Conservation (phyloP, 352 stramenopile species). For the Globisporangium emineosum region DNA sequence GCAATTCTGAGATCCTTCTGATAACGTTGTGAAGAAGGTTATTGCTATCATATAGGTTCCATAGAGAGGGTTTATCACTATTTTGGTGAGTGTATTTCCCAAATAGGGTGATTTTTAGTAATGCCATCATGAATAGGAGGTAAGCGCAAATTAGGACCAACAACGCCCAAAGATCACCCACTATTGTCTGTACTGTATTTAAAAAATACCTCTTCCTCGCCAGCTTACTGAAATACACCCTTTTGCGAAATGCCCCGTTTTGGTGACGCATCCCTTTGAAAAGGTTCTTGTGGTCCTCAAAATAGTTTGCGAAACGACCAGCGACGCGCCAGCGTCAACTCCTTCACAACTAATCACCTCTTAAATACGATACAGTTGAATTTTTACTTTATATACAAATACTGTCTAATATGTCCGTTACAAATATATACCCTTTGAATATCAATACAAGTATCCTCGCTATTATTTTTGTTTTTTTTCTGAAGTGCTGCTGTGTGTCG, state of each 20-base stretch:
- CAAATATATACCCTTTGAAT: not conserved
- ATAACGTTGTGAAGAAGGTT: not conserved
- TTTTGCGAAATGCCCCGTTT: too few species aligned
- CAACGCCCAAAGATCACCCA: too few species aligned
- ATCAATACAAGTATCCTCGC: not conserved
- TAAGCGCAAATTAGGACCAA: too few species aligned
- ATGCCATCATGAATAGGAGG: too few species aligned
- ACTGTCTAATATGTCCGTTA: too few species aligned
- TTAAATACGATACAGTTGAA: not conserved
- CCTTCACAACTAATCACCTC: not conserved
- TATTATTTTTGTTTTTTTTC: not conserved
- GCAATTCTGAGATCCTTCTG: not conserved
- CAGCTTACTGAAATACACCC: too few species aligned
- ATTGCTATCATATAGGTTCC: not conserved
- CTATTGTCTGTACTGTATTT: too few species aligned
- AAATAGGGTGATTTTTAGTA: too few species aligned
- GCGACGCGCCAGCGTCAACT: not conserved
- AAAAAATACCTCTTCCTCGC: too few species aligned
- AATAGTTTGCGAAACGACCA: constrained; percentile 6
- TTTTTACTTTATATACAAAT: too few species aligned
- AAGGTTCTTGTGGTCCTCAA: constrained; percentile 13
- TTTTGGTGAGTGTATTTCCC: too few species aligned
- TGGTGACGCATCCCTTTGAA: not conserved
- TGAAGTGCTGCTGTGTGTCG: constrained; percentile 2
- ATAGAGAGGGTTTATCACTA: not conserved